A percentile compares a stretch with the other conserved stretches of the same genome.
Evolutionary conservation across 805 yeast genomes (phyloP).

Genomic region (Debaryomyces prosopidis): DNA sequence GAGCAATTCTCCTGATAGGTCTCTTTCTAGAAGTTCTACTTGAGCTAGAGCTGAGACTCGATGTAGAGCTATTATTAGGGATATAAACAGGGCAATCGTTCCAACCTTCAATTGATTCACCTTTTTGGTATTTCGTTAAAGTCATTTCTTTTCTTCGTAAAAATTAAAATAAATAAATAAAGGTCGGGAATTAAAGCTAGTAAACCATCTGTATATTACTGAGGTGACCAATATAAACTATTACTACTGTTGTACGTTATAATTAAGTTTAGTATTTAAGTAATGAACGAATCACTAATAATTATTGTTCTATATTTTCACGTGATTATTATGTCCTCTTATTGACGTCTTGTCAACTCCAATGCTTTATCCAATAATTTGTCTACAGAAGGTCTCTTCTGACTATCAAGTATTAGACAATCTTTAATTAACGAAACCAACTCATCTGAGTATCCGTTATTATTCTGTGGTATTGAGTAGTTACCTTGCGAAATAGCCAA

Average conservation of each 20-base stretch:
- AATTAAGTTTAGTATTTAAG: neutral
- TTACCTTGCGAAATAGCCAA: constrained; percentile 73
- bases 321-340: neutral
- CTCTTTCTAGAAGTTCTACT: constrained; percentile 9
- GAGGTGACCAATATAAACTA: neutral
- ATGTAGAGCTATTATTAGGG: constrained; percentile 5
- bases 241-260: neutral
- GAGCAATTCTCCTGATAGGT: constrained; percentile 11
- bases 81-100: constrained; percentile 55
- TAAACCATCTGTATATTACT: no score
- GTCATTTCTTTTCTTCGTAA: constrained; percentile 16
- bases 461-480: constrained; percentile 55
- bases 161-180: neutral
- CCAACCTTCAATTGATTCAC: constrained; percentile 51
- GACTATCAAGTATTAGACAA: constrained; percentile 67
- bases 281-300: neutral
- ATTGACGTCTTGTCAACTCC: constrained; percentile 22
- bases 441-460: constrained; percentile 51
- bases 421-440: constrained; percentile 54
- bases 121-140: constrained; percentile 36
- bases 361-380: constrained; percentile 54
- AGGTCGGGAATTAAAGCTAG: no score
- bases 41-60: constrained; percentile 1
- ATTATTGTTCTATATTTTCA: neutral
- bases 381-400: constrained; percentile 62